phyloP scores from a whole-genome alignment of 2,329 filamentous ascomycete species.

The Phyllosticta paracitricarpa region DNA sequence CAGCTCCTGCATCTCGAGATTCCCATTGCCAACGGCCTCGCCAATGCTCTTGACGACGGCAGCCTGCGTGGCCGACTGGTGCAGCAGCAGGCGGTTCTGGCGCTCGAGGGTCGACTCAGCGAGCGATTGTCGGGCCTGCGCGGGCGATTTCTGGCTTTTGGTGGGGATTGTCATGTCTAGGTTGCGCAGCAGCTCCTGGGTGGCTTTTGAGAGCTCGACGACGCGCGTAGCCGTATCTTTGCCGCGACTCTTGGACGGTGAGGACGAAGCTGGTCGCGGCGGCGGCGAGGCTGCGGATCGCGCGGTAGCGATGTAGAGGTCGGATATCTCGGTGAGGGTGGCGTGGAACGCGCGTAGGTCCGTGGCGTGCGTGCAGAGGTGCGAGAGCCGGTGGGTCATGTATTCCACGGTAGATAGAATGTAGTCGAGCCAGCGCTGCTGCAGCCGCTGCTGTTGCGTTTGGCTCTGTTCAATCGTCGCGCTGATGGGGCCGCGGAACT shows the following conservation, averaged over 20 bases:
- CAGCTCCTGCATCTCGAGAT: conserved; percentile 28
- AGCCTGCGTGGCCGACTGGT: conserved; percentile 23
- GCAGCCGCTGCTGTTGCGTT: conserved; percentile 24
- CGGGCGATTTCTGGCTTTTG: conserved; percentile 1
- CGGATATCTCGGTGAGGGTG: conserved; percentile 21
- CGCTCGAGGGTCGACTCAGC: conserved; percentile 22
- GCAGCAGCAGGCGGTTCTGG: conserved; percentile 23
- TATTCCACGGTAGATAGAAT: conserved; percentile 33
- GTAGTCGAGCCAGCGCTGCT: conserved; percentile 34
- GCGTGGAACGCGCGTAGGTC: conserved; percentile 22
- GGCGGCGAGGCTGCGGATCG: conserved; percentile 14
- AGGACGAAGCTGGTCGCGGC: conserved; percentile 18
- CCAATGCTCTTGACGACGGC: conserved; percentile 25
- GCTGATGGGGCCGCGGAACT: conserved; percentile 53
- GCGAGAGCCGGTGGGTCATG: conserved; percentile 27
- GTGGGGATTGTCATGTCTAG: conserved; percentile 20
- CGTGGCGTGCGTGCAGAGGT: conserved; percentile 17
- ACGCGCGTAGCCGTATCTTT: conserved; percentile 21
- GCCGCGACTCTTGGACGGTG: conserved; percentile 20
- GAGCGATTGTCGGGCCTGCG: conserved; percentile 19
- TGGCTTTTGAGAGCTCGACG: conserved; percentile 19
- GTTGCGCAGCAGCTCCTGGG: conserved; percentile 26
- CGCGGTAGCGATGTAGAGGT: conserved; percentile 18
- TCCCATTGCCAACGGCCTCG: conserved; percentile 26
- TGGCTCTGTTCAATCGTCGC: conserved; percentile 27